Evolutionary conservation across 805 yeast species (phyloP).

Genomic region (Cephaloascus fragrans): DNA sequence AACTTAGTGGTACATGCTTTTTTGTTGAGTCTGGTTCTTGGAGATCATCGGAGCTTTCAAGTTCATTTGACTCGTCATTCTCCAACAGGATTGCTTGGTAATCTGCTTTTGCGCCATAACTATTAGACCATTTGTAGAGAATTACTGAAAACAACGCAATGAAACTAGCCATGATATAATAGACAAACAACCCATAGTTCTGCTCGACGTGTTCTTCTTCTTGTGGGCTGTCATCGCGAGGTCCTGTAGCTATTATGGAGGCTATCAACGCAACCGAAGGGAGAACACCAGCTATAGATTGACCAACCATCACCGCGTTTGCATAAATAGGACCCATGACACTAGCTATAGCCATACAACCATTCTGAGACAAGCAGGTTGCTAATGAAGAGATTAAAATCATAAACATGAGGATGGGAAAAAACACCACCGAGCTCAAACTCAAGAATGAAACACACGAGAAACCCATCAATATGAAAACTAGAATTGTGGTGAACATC

Average conservation of each 20-base stretch:
- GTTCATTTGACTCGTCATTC: conserved; percentile 6
- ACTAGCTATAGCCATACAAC: conserved; percentile 79
- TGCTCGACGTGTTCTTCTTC: conserved; percentile 16
- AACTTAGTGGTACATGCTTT: conserved; percentile 45
- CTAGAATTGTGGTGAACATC: conserved; percentile 40
- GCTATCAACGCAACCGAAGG: conserved; percentile 66
- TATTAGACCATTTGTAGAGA: conserved; percentile 24
- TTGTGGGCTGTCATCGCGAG: conserved; percentile 5
- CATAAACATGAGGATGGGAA: conserved; percentile 45
- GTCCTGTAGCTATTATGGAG: conserved; percentile 36
- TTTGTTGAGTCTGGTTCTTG: conserved; percentile 9
- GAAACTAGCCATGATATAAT: conserved; percentile 15
- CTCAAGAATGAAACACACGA: conserved; percentile 31
- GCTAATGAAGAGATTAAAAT: conserved; percentile 64
- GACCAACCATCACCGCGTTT: conserved; percentile 91
- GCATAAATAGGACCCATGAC: conserved; percentile 68
- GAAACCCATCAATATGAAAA: conserved; percentile 49
- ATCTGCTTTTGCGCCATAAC: conserved; percentile 13
- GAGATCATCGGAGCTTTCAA: conserved; percentile 3
- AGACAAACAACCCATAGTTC: conserved; percentile 26
- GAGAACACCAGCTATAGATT: conserved; percentile 87
- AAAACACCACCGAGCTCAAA: conserved; percentile 33
- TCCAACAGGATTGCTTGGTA: conserved; percentile 9
- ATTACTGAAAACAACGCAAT: conserved; percentile 32
- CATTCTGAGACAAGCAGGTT: conserved; percentile 80